Evolutionary conservation across 2,329 filamentous ascomycete species (phyloP).

Genomic region (Cladosporium austrohemisphaericum): DNA sequence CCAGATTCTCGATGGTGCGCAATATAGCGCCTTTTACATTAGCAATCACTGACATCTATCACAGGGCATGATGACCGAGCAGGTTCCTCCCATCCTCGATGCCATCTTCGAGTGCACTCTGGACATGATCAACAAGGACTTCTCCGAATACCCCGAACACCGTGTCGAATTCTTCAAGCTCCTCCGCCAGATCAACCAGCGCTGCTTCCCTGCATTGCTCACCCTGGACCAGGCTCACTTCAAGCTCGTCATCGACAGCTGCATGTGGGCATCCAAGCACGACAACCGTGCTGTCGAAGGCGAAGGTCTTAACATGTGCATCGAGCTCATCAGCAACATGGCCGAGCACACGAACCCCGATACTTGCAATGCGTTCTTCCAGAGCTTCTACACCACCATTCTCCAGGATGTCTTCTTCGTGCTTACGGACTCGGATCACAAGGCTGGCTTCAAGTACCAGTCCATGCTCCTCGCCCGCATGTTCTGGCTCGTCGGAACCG

Average conservation of each 20-base stretch:
- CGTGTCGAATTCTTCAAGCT: conserved; percentile 99
- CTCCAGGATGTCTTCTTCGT: conserved; percentile 98
- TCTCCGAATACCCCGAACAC: conserved; percentile 97
- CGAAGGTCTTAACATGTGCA: conserved; percentile 94
- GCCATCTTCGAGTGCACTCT: conserved; percentile 97
- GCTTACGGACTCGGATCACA: conserved; percentile 94
- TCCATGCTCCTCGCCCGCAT: conserved; percentile 89
- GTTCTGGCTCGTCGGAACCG: conserved; percentile 88
- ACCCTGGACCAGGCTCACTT: conserved; percentile 95
- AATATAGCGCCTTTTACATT: conserved; percentile 17
- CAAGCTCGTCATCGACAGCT: conserved; percentile 99
- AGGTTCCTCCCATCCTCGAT: conserved; percentile 96
- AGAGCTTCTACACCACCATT: conserved; percentile 93
- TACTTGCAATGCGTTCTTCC: conserved; percentile 94
- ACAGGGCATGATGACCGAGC: conserved; percentile 93
- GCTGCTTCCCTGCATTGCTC: conserved; percentile 91
- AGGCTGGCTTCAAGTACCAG: conserved; percentile 98
- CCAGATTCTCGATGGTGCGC: conserved; percentile 45
- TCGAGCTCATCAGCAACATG: conserved; percentile 96
- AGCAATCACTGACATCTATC: conserved; percentile 28
- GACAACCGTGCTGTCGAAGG: conserved; percentile 97
- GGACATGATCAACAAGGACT: conserved; percentile 99
- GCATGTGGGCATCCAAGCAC: conserved; percentile 99
- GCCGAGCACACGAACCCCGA: conserved; percentile 74
- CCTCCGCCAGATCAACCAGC: conserved; percentile 88